Conservation (phyloP, 352 stramenopile species). For the Phytophthora crassamura region DNA sequence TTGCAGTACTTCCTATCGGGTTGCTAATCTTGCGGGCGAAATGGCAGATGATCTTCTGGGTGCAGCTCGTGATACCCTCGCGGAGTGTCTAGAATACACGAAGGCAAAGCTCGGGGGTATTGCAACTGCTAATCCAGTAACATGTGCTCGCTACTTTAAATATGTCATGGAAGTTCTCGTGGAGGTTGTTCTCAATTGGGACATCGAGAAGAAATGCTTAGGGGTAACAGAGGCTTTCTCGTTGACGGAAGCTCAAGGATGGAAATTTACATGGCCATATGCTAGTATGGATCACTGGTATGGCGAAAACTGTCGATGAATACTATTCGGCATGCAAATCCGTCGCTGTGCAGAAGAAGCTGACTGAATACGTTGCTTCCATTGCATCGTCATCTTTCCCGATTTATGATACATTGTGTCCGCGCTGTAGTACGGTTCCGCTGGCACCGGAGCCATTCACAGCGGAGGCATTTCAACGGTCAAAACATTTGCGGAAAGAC, state of each 20-base stretch:
- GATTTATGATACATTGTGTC: neutral
- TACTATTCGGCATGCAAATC: neutral
- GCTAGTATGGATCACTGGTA: neutral
- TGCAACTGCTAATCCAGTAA: neutral
- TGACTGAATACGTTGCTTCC: neutral
- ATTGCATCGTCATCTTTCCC: neutral
- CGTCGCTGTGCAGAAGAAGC: neutral
- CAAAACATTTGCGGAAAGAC: too few relatives aligned
- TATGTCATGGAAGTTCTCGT: neutral
- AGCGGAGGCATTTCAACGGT: too few relatives aligned
- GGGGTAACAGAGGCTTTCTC: neutral
- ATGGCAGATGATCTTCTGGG: neutral
- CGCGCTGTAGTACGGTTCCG: too few relatives aligned
- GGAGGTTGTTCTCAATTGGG: constrained; percentile 5
- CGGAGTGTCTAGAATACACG: neutral
- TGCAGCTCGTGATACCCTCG: neutral
- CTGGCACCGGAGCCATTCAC: too few relatives aligned
- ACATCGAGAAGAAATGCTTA: neutral
- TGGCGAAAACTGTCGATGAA: too few relatives aligned
- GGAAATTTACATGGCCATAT: constrained; percentile 1
- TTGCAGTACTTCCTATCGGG: neutral
- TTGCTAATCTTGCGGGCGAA: neutral
- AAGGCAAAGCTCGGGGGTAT: neutral
- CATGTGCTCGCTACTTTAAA: constrained; percentile 3
- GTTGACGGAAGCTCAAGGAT: neutral